Percentiles rank a stretch among this genome's conserved stretches.
phyloP scores from a whole-genome alignment of 768 basidiomycete species.

The Suillus lakei region DNA sequence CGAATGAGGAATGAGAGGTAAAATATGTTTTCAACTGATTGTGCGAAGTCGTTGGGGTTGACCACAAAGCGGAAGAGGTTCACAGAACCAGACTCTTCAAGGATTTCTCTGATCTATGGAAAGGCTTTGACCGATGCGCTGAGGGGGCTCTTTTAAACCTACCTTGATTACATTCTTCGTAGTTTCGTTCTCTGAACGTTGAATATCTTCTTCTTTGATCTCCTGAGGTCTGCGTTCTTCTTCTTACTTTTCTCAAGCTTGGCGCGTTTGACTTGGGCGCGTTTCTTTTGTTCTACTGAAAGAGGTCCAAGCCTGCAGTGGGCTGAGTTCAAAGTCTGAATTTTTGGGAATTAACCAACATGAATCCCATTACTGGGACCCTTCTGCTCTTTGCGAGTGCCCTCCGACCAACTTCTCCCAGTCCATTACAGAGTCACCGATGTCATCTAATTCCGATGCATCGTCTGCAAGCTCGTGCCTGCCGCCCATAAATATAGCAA shows the following conservation, averaged over 20 bases:
- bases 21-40: conserved; percentile 96
- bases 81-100: conserved; percentile 53
- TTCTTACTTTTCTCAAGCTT: conserved; percentile 73
- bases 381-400: conserved; percentile 81
- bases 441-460: conserved; percentile 58
- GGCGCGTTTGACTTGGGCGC: conserved; percentile 59
- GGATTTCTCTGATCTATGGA: conserved; percentile 62
- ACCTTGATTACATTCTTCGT: conserved; percentile 83
- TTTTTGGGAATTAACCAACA: conserved; percentile 54
- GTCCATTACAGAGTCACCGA: conserved; percentile 57
- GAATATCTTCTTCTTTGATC: conserved; percentile 81
- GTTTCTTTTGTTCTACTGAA: conserved; percentile 83
- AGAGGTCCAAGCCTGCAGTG: conserved; percentile 85
- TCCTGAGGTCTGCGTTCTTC: conserved; percentile 78
- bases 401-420: conserved; percentile 89
- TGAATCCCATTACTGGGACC: conserved; percentile 84
- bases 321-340: conserved; percentile 18
- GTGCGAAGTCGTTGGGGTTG: conserved; percentile 89
- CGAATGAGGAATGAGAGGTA: conserved; percentile 92
- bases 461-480: conserved; percentile 47
- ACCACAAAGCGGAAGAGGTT: conserved; percentile 89
- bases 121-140: background rate
- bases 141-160: conserved; percentile 25
- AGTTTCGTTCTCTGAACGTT: conserved; percentile 86
- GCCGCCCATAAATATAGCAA: conserved; percentile 80